Conservation (phyloP, 1,284 basidiomycete genomes). For the Cryptococcus sp. region DNA sequence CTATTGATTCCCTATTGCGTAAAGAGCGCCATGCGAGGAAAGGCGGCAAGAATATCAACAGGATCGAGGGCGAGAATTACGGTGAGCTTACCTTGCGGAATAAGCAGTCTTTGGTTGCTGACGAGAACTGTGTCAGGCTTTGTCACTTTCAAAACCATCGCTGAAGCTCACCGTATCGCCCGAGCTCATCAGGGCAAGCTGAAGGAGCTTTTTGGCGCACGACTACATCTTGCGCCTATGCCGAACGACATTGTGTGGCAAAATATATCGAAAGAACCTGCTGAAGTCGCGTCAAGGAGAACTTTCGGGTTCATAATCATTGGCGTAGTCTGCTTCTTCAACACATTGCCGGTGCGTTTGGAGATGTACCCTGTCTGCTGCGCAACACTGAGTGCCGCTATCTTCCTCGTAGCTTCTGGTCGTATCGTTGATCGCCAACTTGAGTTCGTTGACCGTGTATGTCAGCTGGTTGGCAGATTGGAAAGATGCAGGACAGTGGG, state of each 20-base stretch:
- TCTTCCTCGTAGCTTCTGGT: slow-evolving; percentile 28
- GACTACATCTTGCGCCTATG: slow-evolving; percentile 45
- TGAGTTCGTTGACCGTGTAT: slow-evolving; percentile 57
- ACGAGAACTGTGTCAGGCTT: slow-evolving; percentile 58
- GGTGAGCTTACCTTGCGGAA: slow-evolving; percentile 46
- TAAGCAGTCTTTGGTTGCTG: neutral
- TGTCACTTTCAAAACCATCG: slow-evolving; percentile 88
- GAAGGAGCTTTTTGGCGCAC: slow-evolving; percentile 51
- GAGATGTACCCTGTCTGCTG: slow-evolving; percentile 54
- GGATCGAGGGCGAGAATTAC: slow-evolving; percentile 71
- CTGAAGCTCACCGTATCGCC: slow-evolving; percentile 66
- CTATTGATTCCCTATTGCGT: slow-evolving; percentile 63
- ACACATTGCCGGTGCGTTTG: slow-evolving; percentile 73
- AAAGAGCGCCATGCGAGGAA: slow-evolving; percentile 45
- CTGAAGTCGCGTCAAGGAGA: slow-evolving; percentile 67
- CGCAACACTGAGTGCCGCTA: neutral
- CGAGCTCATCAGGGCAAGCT: slow-evolving; percentile 44
- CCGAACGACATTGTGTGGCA: slow-evolving; percentile 67
- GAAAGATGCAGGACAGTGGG: slow-evolving; percentile 61
- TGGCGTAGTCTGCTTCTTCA: slow-evolving; percentile 77
- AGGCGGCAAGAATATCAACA: slow-evolving; percentile 24
- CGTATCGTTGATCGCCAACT: slow-evolving; percentile 52
- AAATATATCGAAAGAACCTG: slow-evolving; percentile 75
- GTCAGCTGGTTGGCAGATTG: slow-evolving; percentile 72
- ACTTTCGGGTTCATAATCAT: slow-evolving; percentile 75